Evolutionary conservation across 1,139 yeast species (phyloP), one percentile per base, ranked within the genome.

Genomic region (Pichia sp.): DNA sequence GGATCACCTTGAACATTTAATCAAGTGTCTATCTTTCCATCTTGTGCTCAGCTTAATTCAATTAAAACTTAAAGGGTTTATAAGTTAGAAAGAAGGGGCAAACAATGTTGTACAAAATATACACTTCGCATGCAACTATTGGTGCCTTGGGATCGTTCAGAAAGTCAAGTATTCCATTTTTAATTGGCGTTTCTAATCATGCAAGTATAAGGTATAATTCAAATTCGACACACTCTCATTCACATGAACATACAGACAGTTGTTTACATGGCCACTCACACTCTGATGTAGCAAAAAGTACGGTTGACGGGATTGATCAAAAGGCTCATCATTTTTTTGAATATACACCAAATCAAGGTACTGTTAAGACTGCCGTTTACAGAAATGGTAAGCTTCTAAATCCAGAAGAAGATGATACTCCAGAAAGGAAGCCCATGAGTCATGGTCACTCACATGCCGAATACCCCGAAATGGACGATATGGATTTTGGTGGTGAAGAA

Each of bases 401-500:
- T 9, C 44, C 45, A 3, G 43, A 42, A 13, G 51, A 47, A 35
- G 50, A 50, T 24, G 24, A 41, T 23, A 36, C 42, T 1, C 45
- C 52, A 12, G 32, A n/a, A 23, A 44, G 39, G 22, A 48, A 44
- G 20, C 23, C 41, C 0, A 36, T 27, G 5, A 39, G 39, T 27
- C 53, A 59, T 38, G 49, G 51, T 16, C 62, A 57, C 42, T 49
- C 52, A 22, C 58, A 57, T 40, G 39, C 56, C 1, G 59, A 57
- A 16, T 58, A 43, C 36, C 61, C 63, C 3, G 63, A 60, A 47
- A 40, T 60, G 49, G 57, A 55, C 32, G 42, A 53, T 13, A 54
- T 60, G 61, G 59, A 59, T 35, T 46, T 59, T 20, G 51, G 50
- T 11, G 61, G 62, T 26, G 63, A 60, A 44, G 62, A 55, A 16